These are phyloP conservation scores for Madurella mycetomatis DNA, from an alignment of 2,329 filamentous ascomycete species.

Conservation along the genomic window DNA sequence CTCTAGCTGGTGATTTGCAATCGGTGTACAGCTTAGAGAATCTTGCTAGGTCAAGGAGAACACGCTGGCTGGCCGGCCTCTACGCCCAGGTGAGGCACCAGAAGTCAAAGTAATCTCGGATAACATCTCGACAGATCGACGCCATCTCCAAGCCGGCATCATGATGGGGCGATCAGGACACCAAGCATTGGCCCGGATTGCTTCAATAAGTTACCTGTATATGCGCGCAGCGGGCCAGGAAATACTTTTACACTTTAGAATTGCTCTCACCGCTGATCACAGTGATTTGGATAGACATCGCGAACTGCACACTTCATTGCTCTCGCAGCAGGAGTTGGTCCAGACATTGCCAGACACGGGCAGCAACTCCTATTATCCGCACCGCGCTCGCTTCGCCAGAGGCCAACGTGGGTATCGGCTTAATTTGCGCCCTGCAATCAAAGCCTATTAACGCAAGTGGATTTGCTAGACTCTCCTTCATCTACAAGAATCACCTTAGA, in stretches of 20 bases:
- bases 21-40: background rate
- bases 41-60: background rate
- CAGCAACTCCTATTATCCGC: slow-evolving; percentile 4
- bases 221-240: background rate
- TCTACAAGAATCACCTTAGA: slow-evolving; percentile 19
- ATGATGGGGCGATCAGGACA: background rate
- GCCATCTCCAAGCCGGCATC: background rate
- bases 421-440: slow-evolving; percentile 23
- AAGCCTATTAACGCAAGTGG: slow-evolving; percentile 17
- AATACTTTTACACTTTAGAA: background rate
- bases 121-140: background rate
- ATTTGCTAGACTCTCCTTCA: slow-evolving; percentile 11
- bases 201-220: background rate
- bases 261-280: background rate
- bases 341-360: background rate
- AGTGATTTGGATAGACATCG: background rate
- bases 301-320: slow-evolving; percentile 2
- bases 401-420: slow-evolving; percentile 7
- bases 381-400: background rate
- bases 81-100: background rate
- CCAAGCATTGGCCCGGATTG: background rate
- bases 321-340: background rate
- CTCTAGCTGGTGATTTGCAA: background rate
- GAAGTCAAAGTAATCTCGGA: background rate
- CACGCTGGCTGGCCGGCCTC: background rate